phyloP scores from a whole-genome alignment of 2,329 filamentous ascomycete species.

The Stagonosporopsis cucurbitacearum region DNA sequence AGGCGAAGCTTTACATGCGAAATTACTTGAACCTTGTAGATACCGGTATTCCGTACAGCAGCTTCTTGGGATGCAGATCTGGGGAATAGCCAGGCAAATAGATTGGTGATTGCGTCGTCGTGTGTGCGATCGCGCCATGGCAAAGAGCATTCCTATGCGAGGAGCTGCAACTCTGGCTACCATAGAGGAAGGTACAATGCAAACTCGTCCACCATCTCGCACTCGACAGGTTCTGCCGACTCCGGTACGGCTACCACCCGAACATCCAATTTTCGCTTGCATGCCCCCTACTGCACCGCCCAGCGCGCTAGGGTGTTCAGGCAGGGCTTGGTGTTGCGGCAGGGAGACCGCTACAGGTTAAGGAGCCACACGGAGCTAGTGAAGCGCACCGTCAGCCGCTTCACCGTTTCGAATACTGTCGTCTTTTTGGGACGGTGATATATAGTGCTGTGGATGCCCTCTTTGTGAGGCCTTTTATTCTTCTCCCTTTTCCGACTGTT shows the following conservation, averaged over 20 bases:
- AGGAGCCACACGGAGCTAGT: conserved; percentile 27
- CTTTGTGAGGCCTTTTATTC: conserved; percentile 20
- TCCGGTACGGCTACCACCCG: conserved; percentile 11
- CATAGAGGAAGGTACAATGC: conserved; percentile 15
- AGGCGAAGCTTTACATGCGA: conserved; percentile 13
- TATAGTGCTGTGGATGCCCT: conserved; percentile 31
- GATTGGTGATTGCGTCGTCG: conserved; percentile 15
- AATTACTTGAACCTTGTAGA: conserved; percentile 10
- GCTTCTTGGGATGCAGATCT: conserved; percentile 19
- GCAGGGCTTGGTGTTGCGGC: conserved; percentile 28
- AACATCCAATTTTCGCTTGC: conserved; percentile 21
- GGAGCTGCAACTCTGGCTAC: conserved; percentile 10
- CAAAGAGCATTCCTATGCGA: conserved; percentile 18
- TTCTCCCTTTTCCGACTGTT: conserved; percentile 25
- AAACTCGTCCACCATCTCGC: conserved; percentile 9
- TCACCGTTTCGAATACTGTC: conserved; percentile 34
- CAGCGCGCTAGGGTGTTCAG: conserved; percentile 17
- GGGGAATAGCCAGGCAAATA: conserved; percentile 10
- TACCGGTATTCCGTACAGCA: conserved; percentile 10
- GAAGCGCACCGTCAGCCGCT: conserved; percentile 32
- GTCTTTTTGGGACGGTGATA: conserved; percentile 26
- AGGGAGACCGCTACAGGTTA: conserved; percentile 28
- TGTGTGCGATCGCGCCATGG: conserved; percentile 17
- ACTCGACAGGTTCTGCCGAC: conserved; percentile 10
- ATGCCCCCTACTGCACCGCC: conserved; percentile 19